phyloP scores from a whole-genome alignment of 257 asterid species.

The Solanum pimpinellifolium region DNA sequence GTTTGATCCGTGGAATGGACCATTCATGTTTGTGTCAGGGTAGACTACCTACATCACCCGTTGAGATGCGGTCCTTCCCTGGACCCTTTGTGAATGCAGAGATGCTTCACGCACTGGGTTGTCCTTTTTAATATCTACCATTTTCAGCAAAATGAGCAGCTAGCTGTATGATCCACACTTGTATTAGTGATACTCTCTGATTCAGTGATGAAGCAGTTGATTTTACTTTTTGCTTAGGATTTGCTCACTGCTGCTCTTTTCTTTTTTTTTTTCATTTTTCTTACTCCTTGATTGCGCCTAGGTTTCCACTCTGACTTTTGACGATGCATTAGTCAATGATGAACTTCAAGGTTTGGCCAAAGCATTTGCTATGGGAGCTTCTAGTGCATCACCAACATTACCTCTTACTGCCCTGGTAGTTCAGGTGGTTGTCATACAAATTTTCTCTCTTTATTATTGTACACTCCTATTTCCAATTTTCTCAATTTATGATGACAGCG shows the following conservation, averaged over 20 bases:
- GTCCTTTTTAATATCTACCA: background rate
- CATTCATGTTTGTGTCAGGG: background rate
- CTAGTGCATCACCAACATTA: constrained; percentile 44
- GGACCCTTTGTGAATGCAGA: background rate
- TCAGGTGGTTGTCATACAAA: constrained; percentile 40
- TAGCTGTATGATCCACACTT: background rate
- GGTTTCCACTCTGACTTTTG: constrained; percentile 61
- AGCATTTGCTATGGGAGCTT: constrained; percentile 54
- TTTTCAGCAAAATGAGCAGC: background rate
- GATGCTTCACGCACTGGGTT: background rate
- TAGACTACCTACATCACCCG: background rate
- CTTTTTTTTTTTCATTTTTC: background rate
- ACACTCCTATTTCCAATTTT: background rate
- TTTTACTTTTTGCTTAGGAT: background rate
- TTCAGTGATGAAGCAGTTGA: background rate
- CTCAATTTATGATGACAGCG: background rate
- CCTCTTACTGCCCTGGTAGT: constrained; percentile 71
- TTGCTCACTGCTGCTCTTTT: background rate
- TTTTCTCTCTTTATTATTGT: background rate
- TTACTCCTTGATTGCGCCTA: constrained; percentile 6
- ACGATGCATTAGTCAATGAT: constrained; percentile 41
- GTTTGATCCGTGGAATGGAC: background rate
- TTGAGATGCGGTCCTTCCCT: background rate
- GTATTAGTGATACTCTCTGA: background rate
- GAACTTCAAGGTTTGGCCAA: constrained; percentile 64